A percentile compares a stretch with the other conserved stretches of the same genome.
Evolutionary conservation across 139 green algal genomes (phyloP).

Genomic region (Chlorella sp.): DNA sequence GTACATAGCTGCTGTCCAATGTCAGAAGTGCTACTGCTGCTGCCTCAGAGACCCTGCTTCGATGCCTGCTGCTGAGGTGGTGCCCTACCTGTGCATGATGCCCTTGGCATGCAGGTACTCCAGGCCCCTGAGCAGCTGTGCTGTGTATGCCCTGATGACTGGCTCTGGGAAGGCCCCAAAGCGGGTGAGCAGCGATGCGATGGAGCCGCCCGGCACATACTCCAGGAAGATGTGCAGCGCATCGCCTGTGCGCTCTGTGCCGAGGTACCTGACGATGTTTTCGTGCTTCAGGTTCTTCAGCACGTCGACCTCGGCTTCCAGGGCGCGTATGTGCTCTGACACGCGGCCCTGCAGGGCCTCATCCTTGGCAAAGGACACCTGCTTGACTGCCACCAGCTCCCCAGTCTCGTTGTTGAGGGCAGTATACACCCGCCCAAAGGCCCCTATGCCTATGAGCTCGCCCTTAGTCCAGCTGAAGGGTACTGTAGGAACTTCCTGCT

Average conservation of each 20-base stretch:
- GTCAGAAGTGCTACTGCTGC: no score
- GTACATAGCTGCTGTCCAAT: no score
- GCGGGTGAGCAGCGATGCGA: conserved; percentile 77
- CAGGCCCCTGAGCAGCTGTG: conserved; percentile 76
- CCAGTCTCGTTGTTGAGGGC: conserved; percentile 88
- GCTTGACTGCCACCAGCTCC: conserved; percentile 93
- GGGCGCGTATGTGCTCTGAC: conserved; percentile 54
- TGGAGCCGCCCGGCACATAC: conserved; percentile 90
- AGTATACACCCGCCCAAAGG: conserved; percentile 77
- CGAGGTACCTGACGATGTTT: conserved; percentile 95
- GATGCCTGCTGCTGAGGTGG: no score
- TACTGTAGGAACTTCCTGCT: not conserved
- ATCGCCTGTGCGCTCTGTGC: conserved; percentile 64
- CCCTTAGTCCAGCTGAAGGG: conserved; percentile 74
- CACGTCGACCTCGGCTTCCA: conserved; percentile 84
- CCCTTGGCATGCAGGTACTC: conserved; percentile 88
- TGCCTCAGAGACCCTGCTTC: no score
- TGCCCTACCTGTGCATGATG: conserved; percentile 93
- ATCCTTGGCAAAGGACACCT: conserved; percentile 65
- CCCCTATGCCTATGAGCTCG: conserved; percentile 84
- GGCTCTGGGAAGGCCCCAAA: conserved; percentile 72
- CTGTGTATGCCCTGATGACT: conserved; percentile 69
- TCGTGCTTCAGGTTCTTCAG: conserved; percentile 73
- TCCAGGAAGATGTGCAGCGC: conserved; percentile 96
- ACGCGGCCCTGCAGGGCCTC: conserved; percentile 37